Evolutionary conservation across 148 eudicot species (phyloP).

Genomic region (Chenopodium quinoa): DNA sequence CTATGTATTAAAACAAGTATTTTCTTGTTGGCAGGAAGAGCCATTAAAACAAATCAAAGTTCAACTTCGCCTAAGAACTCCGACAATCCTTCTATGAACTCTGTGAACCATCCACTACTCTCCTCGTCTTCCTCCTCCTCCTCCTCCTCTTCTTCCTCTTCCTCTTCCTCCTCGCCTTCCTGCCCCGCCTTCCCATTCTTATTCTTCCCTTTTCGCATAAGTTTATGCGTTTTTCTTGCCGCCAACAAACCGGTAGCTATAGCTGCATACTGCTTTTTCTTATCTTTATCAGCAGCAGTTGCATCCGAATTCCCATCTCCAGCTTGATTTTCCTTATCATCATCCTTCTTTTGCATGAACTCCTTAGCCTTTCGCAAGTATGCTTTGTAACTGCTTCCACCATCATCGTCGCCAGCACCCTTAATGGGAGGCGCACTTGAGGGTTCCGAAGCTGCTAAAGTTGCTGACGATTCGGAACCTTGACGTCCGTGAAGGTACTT

Average conservation of each 20-base stretch:
- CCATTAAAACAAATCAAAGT: not conserved
- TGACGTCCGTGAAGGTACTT: not conserved
- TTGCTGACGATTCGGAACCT: not conserved
- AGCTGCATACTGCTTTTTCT: not conserved
- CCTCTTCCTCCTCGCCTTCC: not conserved
- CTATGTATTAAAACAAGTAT: too few species aligned
- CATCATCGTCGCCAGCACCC: not conserved
- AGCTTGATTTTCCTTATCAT: not conserved
- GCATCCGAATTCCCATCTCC: too few species aligned
- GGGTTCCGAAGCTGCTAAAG: too few species aligned
- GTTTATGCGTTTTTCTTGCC: not conserved
- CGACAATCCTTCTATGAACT: not conserved
- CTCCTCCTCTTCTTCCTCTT: not conserved
- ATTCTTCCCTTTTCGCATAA: not conserved
- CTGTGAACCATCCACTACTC: not conserved
- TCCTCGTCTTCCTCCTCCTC: constrained; percentile 7
- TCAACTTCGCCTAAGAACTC: not conserved
- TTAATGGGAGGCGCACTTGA: not conserved
- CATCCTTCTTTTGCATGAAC: constrained; percentile 9
- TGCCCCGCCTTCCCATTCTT: not conserved
- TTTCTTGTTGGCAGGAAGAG: not conserved
- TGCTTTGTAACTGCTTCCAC: not conserved
- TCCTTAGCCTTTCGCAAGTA: constrained; percentile 18
- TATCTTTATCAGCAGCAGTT: not conserved
- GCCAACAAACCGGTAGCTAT: constrained; percentile 4